Conservation (phyloP, 2,329 filamentous ascomycete species). For the Diaporthe batatas region DNA sequence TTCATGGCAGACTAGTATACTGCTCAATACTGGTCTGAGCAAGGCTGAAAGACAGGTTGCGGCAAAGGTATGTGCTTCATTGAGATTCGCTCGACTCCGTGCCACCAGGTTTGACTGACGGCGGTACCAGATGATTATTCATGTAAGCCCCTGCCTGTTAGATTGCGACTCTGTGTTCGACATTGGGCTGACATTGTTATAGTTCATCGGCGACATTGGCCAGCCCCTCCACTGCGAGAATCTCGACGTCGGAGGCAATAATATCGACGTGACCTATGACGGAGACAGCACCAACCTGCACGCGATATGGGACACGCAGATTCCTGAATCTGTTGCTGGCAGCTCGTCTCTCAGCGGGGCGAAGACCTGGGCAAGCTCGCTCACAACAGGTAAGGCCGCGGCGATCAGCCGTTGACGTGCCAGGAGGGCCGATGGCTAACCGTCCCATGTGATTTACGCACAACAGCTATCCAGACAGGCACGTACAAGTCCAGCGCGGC, state of each 20-base stretch:
- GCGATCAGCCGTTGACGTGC: background rate
- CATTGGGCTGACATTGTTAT: constrained; percentile 42
- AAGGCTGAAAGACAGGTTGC: constrained; percentile 52
- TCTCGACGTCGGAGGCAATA: constrained; percentile 67
- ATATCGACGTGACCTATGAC: constrained; percentile 65
- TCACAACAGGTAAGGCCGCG: constrained; percentile 49
- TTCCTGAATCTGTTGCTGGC: constrained; percentile 61
- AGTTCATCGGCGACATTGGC: constrained; percentile 69
- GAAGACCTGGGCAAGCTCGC: constrained; percentile 54
- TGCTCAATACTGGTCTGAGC: constrained; percentile 47
- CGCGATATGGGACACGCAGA: constrained; percentile 71
- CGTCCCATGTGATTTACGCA: background rate
- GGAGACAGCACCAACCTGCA: constrained; percentile 69
- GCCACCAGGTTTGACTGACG: constrained; percentile 23
- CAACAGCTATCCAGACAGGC: constrained; percentile 54
- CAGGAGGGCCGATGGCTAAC: background rate
- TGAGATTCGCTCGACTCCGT: no score
- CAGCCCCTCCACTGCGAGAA: constrained; percentile 68
- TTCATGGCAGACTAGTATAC: constrained; percentile 45
- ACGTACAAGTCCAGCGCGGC: constrained; percentile 52
- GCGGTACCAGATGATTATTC: constrained; percentile 49
- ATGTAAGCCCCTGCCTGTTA: constrained; percentile 44
- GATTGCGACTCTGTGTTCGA: no score
- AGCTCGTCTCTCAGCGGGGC: constrained; percentile 53
- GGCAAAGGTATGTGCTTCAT: constrained; percentile 50